Percentiles rank a stretch among this genome's conserved stretches.
These are phyloP conservation scores for Colletotrichum salicis DNA, from an alignment of 2,329 filamentous ascomycete genomes.

Conservation along the genomic window DNA sequence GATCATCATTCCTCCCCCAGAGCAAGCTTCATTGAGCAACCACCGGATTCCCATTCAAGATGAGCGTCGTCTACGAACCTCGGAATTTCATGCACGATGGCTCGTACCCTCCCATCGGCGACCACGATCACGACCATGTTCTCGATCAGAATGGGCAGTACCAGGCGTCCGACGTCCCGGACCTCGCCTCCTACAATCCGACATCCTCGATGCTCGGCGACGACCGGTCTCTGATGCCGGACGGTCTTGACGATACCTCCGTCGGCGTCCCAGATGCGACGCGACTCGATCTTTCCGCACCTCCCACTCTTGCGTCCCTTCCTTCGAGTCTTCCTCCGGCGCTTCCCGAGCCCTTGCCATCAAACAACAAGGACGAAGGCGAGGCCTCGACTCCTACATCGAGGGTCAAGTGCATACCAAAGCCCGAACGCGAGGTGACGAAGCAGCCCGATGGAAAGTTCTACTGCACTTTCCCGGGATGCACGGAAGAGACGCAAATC, in stretches of 20 bases:
- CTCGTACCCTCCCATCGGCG: conserved; percentile 58
- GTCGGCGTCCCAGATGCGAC: conserved; percentile 50
- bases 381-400: conserved; percentile 37
- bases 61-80: conserved; percentile 65
- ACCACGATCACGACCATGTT: conserved; percentile 50
- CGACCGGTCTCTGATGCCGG: conserved; percentile 50
- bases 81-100: conserved; percentile 61
- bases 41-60: conserved; percentile 42
- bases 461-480: conserved; percentile 77
- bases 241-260: conserved; percentile 48
- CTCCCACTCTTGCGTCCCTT: conserved; percentile 44
- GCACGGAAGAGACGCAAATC: conserved; percentile 69
- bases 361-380: conserved; percentile 35
- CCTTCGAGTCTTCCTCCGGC: conserved; percentile 45
- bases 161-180: conserved; percentile 55
- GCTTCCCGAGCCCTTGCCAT: conserved; percentile 45
- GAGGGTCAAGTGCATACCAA: conserved; percentile 65
- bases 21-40: conserved; percentile 36
- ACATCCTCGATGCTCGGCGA: conserved; percentile 51
- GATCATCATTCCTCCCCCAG: conserved; percentile 1
- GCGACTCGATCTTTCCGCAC: conserved; percentile 50
- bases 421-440: conserved; percentile 66
- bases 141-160: conserved; percentile 43
- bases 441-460: conserved; percentile 81
- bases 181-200: conserved; percentile 56